Evolutionary conservation across 768 basidiomycete genomes (phyloP), one percentile per base, ranked within the genome.

Genomic region (Trametes villosa): DNA sequence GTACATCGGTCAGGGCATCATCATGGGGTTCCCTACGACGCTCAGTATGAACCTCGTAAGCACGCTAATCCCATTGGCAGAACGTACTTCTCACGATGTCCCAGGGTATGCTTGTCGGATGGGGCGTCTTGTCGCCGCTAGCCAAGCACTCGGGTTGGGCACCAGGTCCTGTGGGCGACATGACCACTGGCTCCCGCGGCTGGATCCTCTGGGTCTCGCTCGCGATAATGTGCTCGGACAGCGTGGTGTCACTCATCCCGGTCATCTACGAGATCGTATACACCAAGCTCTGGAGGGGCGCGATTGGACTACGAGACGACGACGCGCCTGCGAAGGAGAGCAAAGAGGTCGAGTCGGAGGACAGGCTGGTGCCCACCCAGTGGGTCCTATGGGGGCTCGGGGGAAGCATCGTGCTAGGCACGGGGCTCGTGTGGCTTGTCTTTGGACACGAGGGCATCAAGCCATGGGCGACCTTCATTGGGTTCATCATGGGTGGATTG

Each of bases 191-290:
- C 41, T 88, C 94, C n/a, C 85, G 96, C 52, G 93, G 93, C 33
- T 96, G 94, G 94, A 94, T 96, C 55, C 83, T 98, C n/a, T 98
- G 96, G 96, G 83, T 88, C 22, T 91, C 94, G 1, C 81, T 98
- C 34, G 96, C 95, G 4, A 91, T 96, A 68, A 98, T 98, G 96
- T 93, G 89, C 72, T 84, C 94, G 34, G 96, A 98, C 75, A 89
- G 89, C 53, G 73, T 98, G 60, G 82, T 98, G 36, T 94, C 93
- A 11, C 85, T 98, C 27, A 65, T 93, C 18, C 93, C 95, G 20
- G 86, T 94, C 59, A 74, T 83, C 41, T 71, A 79, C 52, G 87
- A 88, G 57, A 85, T 83, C 54, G 48, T 82, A 26, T 60, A 65
- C 55, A 73, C 69, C 73, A 78, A 68, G 55, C 68, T 68, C 11